A percentile compares a stretch with the other conserved stretches of the same genome.
Evolutionary conservation across 225 moss, liverwort and hornwort genomes (phyloP).

Genomic region (Asterella californica): DNA sequence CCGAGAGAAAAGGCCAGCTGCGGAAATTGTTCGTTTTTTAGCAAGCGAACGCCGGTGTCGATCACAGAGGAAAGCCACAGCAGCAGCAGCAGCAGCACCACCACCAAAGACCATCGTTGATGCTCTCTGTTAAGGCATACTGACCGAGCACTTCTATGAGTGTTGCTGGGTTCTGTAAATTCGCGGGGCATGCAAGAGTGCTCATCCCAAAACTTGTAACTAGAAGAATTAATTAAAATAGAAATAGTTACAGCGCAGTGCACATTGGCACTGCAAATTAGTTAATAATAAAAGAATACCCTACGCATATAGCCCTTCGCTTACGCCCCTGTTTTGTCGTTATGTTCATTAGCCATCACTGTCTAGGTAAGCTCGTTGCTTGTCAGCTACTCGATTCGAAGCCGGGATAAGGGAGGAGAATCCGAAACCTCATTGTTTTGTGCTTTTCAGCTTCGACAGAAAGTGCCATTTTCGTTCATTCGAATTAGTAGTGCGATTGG

Average conservation of each 20-base stretch:
- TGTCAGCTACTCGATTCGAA: no score
- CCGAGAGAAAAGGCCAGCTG: background rate
- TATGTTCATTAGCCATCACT: no score
- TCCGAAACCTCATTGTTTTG: no score
- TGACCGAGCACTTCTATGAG: constrained; percentile 13
- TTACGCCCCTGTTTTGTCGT: no score
- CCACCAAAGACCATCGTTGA: background rate
- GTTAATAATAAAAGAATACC: background rate
- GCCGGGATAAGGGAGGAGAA: no score
- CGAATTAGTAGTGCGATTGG: no score
- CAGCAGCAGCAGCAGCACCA: no score
- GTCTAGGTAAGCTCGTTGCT: no score
- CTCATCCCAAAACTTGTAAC: constrained; percentile 15
- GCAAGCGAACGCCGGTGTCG: background rate
- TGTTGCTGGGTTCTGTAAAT: constrained; percentile 24
- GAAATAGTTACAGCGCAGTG: background rate
- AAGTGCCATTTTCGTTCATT: no score
- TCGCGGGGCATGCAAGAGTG: constrained; percentile 11
- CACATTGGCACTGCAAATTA: constrained; percentile 4
- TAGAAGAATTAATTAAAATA: background rate
- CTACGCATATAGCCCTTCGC: no score
- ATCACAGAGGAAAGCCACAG: constrained; percentile 2
- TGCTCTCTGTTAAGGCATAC: background rate
- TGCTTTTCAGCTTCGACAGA: no score
- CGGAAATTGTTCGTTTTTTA: background rate